Percentiles rank a stretch among this genome's conserved stretches.
Conservation (phyloP, 2,329 filamentous ascomycete species). For the Penicillium digitatum region DNA sequence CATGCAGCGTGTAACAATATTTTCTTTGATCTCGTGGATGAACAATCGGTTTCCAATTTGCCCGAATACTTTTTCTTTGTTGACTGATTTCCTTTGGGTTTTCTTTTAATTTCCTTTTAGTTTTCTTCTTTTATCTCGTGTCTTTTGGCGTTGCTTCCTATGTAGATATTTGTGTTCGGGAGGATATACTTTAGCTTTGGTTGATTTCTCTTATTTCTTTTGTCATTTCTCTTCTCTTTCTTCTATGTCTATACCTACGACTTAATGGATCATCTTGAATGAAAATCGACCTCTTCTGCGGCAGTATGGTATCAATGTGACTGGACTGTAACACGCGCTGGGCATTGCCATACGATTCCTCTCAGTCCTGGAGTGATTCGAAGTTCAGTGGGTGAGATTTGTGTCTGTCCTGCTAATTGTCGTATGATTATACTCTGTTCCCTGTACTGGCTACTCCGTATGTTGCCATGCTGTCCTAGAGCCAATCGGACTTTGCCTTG, state of each 20-base stretch:
- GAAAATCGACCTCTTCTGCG: background rate
- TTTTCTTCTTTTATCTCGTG: constrained; percentile 6
- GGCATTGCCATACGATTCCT: too few relatives aligned
- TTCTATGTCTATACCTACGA: constrained; percentile 24
- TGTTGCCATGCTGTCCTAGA: background rate
- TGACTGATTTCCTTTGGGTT: constrained; percentile 8
- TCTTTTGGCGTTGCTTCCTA: constrained; percentile 12
- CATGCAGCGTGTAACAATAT: constrained; percentile 28
- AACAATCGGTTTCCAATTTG: constrained; percentile 1
- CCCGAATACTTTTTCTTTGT: constrained; percentile 11
- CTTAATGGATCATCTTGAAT: constrained; percentile 7
- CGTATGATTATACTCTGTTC: background rate
- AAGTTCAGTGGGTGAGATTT: background rate
- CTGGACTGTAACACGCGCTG: too few relatives aligned
- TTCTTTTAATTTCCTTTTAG: background rate
- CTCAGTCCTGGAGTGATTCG: background rate
- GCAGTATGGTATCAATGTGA: background rate
- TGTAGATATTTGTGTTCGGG: constrained; percentile 17
- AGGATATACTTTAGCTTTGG: constrained; percentile 9
- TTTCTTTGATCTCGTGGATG: constrained; percentile 12
- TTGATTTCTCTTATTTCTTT: constrained; percentile 13
- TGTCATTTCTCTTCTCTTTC: constrained; percentile 13
- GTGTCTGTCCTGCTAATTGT: background rate
- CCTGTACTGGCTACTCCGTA: background rate
- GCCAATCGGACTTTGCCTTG: background rate